A percentile compares a stretch with the other conserved stretches of the same genome.
Conservation (phyloP, 2,329 filamentous ascomycete species). For the Sphaerulina vaccinii region DNA sequence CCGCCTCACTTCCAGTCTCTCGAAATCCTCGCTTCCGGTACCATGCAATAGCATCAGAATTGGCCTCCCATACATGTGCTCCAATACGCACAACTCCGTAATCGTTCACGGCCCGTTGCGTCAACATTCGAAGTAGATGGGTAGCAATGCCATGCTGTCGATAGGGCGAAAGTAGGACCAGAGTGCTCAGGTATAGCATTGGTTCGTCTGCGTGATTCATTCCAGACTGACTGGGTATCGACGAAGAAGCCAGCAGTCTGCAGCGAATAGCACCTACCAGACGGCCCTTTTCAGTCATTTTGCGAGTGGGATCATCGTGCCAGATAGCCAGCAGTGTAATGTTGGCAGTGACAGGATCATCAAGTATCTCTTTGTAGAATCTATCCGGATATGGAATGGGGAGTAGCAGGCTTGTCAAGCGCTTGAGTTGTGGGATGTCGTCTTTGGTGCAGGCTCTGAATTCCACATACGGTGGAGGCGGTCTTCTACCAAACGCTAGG, state of each 20-base stretch:
- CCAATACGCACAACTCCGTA: constrained; percentile 55
- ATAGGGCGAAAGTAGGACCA: constrained; percentile 60
- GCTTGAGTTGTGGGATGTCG: constrained; percentile 56
- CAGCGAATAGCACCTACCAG: constrained; percentile 51
- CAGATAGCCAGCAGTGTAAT: constrained; percentile 62
- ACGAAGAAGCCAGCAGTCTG: constrained; percentile 40
- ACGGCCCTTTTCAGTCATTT: constrained; percentile 33
- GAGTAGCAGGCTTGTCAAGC: constrained; percentile 58
- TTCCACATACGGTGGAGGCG: constrained; percentile 49
- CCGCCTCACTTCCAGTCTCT: constrained; percentile 51
- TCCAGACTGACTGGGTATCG: background rate
- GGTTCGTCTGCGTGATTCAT: constrained; percentile 22
- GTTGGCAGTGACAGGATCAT: constrained; percentile 52
- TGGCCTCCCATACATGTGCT: constrained; percentile 65
- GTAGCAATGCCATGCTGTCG: constrained; percentile 58
- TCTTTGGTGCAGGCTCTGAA: constrained; percentile 53
- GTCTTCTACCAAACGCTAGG: background rate
- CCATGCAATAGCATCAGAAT: constrained; percentile 60
- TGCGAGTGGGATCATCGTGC: constrained; percentile 44
- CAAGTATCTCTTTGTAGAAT: constrained; percentile 61
- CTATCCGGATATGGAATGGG: constrained; percentile 61
- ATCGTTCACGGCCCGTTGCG: constrained; percentile 41
- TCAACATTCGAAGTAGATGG: constrained; percentile 48
- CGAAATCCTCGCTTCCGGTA: constrained; percentile 59
- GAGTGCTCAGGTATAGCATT: constrained; percentile 61